phyloP scores from a whole-genome alignment of 352 stramenopile genomes.

The Phytophthora foliorum region DNA sequence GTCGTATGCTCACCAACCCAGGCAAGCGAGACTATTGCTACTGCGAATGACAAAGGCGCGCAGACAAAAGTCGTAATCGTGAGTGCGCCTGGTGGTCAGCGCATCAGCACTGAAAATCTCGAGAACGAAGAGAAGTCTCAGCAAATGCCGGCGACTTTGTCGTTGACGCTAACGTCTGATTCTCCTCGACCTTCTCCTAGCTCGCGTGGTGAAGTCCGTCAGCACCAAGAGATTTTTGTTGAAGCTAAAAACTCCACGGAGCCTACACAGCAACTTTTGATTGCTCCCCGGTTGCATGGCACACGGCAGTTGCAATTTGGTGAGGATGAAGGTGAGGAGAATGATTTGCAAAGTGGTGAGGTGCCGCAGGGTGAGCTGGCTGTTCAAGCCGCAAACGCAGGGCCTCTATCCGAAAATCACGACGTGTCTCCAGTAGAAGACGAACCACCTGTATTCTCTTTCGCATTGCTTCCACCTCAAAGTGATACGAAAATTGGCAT shows the following conservation, averaged over 20 bases:
- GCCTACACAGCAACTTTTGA: constrained; percentile 17
- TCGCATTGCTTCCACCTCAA: constrained; percentile 29
- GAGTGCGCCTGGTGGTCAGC: background rate
- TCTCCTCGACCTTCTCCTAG: constrained; percentile 24
- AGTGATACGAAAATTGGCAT: background rate
- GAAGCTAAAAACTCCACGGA: constrained; percentile 5
- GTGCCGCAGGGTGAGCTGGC: background rate
- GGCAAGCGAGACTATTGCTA: background rate
- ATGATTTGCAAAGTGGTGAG: constrained; percentile 5
- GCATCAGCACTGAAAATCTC: constrained; percentile 28
- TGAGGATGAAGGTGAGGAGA: constrained; percentile 3
- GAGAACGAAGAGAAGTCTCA: constrained; percentile 48
- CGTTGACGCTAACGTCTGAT: constrained; percentile 24
- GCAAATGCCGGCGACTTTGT: constrained; percentile 35
- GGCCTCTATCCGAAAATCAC: background rate
- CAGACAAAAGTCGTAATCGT: background rate
- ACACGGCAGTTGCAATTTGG: constrained; percentile 68
- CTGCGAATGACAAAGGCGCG: background rate
- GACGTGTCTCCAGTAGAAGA: background rate
- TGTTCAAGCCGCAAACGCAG: background rate
- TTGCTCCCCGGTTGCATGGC: constrained; percentile 28
- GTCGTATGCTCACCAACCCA: background rate
- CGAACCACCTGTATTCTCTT: constrained; percentile 19
- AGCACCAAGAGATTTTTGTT: background rate
- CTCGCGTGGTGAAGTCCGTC: background rate